Percentiles rank a stretch among this genome's conserved stretches.
These are phyloP conservation scores for Tricholomella constricta DNA, from an alignment of 768 basidiomycete genomes.

Conservation along the genomic window DNA sequence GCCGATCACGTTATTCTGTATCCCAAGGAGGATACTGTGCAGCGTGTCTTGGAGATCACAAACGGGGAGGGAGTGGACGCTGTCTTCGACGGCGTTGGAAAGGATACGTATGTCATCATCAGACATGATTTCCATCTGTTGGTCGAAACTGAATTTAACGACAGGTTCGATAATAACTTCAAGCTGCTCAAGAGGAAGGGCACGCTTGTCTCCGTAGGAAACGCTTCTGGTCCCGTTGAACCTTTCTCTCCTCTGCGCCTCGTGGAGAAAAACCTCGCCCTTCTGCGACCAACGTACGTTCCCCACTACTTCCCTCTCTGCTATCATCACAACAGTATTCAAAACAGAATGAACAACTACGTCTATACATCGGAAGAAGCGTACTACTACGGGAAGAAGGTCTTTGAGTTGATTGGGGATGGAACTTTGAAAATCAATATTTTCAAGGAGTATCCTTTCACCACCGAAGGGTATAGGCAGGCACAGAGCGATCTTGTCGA, in stretches of 20 bases:
- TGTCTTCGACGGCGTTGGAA: slow-evolving; percentile 95
- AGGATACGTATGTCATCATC: slow-evolving; percentile 71
- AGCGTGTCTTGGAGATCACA: slow-evolving; percentile 73
- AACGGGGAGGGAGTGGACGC: slow-evolving; percentile 82
- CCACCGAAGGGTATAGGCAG: slow-evolving; percentile 71
- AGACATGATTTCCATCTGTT: too few species aligned
- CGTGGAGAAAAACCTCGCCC: slow-evolving; percentile 77
- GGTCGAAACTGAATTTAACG: neutral
- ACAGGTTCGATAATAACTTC: slow-evolving; percentile 78
- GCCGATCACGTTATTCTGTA: slow-evolving; percentile 89
- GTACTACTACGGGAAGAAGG: slow-evolving; percentile 58
- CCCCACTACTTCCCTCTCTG: neutral
- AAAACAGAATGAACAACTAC: slow-evolving; percentile 68
- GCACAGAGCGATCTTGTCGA: slow-evolving; percentile 78
- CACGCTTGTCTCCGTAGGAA: slow-evolving; percentile 88
- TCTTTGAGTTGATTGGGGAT: slow-evolving; percentile 61
- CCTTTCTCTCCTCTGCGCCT: slow-evolving; percentile 78
- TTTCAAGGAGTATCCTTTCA: slow-evolving; percentile 82
- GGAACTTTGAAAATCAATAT: slow-evolving; percentile 68
- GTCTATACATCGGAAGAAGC: slow-evolving; percentile 73
- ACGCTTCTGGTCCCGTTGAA: slow-evolving; percentile 84
- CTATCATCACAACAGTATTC: neutral
- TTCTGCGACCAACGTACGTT: slow-evolving; percentile 74
- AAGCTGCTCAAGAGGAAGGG: slow-evolving; percentile 83
- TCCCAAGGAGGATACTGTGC: slow-evolving; percentile 70